Conservation (phyloP, 768 basidiomycete species). For the Coprinopsis sp. region DNA sequence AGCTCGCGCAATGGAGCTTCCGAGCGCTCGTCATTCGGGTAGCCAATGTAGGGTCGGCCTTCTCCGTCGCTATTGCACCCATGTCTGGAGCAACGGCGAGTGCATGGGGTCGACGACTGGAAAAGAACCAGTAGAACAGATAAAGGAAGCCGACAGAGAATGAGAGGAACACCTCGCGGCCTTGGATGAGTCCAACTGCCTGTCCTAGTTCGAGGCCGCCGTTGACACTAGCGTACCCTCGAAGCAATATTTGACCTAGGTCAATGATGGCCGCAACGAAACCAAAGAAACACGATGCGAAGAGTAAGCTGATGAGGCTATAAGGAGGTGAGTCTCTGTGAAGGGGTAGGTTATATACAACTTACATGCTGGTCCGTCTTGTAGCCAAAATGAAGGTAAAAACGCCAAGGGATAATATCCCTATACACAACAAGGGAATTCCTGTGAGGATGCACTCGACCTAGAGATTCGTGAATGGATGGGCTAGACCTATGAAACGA, state of each 20-base stretch:
- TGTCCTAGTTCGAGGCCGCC: slow-evolving; percentile 20
- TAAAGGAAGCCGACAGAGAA: slow-evolving; percentile 56
- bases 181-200: slow-evolving; percentile 37
- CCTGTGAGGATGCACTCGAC: slow-evolving; percentile 55
- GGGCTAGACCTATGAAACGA: not conserved
- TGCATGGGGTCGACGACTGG: slow-evolving; percentile 45
- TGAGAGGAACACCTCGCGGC: slow-evolving; percentile 57
- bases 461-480: slow-evolving; percentile 25
- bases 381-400: slow-evolving; percentile 52
- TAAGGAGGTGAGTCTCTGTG: slow-evolving; percentile 3
- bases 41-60: slow-evolving; percentile 2
- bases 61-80: not conserved
- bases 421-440: slow-evolving; percentile 63
- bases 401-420: slow-evolving; percentile 58
- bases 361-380: slow-evolving; percentile 50
- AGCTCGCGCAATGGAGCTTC: slow-evolving; percentile 50
- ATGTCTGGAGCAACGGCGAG: slow-evolving; percentile 5
- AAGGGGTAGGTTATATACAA: slow-evolving; percentile 8
- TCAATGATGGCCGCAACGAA: slow-evolving; percentile 65
- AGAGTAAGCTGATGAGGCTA: slow-evolving; percentile 49
- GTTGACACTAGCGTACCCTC: slow-evolving; percentile 25
- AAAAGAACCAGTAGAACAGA: slow-evolving; percentile 66
- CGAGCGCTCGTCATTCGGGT: not conserved
- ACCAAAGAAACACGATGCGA: slow-evolving; percentile 50
- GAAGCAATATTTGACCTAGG: slow-evolving; percentile 47